phyloP scores from a whole-genome alignment of 768 basidiomycete species.

The Leucosporidium scottii region DNA sequence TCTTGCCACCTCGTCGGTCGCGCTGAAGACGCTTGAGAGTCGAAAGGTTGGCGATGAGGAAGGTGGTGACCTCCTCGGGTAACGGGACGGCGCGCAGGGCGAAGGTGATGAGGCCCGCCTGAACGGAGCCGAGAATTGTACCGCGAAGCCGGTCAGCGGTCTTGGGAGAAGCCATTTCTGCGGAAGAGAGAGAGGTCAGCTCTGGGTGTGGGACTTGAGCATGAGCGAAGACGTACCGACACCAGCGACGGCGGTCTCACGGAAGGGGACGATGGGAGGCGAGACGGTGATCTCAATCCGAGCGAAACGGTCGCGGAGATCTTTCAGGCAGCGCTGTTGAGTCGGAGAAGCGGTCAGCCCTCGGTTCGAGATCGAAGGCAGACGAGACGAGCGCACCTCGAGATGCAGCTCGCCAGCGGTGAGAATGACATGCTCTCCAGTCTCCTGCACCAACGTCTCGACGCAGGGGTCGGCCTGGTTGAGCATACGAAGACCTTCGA shows the following conservation, averaged over 20 bases:
- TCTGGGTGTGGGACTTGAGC: neutral
- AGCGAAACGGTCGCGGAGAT: slow-evolving; percentile 91
- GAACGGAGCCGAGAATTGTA: slow-evolving; percentile 63
- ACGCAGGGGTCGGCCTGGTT: slow-evolving; percentile 95
- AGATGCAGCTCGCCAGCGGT: slow-evolving; percentile 93
- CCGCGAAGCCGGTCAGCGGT: slow-evolving; percentile 63
- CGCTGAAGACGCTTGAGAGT: slow-evolving; percentile 58
- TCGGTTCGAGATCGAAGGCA: neutral
- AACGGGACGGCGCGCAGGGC: slow-evolving; percentile 76
- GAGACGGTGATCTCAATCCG: slow-evolving; percentile 87
- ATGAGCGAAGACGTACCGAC: slow-evolving; percentile 49
- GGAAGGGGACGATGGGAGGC: slow-evolving; percentile 92
- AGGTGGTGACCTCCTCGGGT: slow-evolving; percentile 62
- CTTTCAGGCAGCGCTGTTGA: slow-evolving; percentile 81
- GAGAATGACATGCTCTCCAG: slow-evolving; percentile 93
- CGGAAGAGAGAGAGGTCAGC: neutral
- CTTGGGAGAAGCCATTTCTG: slow-evolving; percentile 85
- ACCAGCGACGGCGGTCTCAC: slow-evolving; percentile 83
- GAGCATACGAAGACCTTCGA: slow-evolving; percentile 77
- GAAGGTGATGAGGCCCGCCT: slow-evolving; percentile 67
- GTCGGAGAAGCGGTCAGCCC: neutral
- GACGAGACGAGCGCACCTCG: slow-evolving; percentile 54
- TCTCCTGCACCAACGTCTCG: slow-evolving; percentile 92
- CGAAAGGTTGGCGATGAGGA: slow-evolving; percentile 65
- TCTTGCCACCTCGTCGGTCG: slow-evolving; percentile 40